Base-by-base conservation (phyloP, 2,329 filamentous ascomycete species). In the Arachnomyces sp. region DNA sequence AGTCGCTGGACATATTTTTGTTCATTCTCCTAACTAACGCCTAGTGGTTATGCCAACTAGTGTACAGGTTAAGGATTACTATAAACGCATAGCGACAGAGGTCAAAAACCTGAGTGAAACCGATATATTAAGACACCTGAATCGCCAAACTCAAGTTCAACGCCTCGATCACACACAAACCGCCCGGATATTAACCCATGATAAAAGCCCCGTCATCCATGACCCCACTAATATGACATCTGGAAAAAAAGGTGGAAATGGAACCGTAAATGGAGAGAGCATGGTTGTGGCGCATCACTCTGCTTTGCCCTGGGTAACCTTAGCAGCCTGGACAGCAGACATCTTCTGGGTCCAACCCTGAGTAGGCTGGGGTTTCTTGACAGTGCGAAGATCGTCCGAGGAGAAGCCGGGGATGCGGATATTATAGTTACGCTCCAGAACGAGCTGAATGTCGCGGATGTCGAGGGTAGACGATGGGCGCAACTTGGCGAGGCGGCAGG, bases 271-370 rank as follows among this genome's bases (percentile, higher is more conserved):
- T 21, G n/a, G 31, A 31, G 11, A 15, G 12, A 29, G 37, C 30
- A 25, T 25, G 21, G 21, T 5, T 5, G 21, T 25, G 9, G 21
- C 21, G 21, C 21, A 44, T 49, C 52, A 66, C 44, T 68, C 66
- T 21, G 56, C 50, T 38, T 63, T 65, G 2, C 66, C 66, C 44
- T 68, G 65, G 3, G 66, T 69, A 15, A 68, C 88, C 71, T 96
- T 96, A 34, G 88, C 87, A 2, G 89, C 90, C 66, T 95, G 88
- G 12, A 98, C 84, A 16, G 92, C 90, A 55, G 88, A 90, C 83
- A 98, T 93, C 73, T 98, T 98, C 51, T 85, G 83, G 46, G 92
- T 90, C 88, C 92, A 98, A 15, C 80, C 85, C 12, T 83, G 71
- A 14, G 87, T 82, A 2, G 92, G 92, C 60, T 92, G 84, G 39